Evolutionary conservation across 257 asterid genomes (phyloP).

Genomic region (Ilex aquifolium): DNA sequence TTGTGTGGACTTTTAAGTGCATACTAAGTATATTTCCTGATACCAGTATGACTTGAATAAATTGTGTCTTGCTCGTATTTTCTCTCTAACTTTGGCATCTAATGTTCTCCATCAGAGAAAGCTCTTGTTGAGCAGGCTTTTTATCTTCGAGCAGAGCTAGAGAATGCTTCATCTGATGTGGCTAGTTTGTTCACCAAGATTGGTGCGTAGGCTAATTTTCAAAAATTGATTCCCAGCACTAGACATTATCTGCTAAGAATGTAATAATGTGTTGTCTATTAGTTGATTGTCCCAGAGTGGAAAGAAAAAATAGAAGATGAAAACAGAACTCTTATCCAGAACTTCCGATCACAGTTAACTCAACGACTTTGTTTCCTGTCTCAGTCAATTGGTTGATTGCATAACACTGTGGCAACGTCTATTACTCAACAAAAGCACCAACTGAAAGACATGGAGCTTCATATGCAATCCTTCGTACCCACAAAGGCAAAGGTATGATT

Average conservation of each 20-base stretch:
- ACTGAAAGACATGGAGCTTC: slow-evolving; percentile 88
- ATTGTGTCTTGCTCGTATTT: background rate
- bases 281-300: slow-evolving; percentile 52
- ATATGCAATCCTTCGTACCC: slow-evolving; percentile 88
- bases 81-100: slow-evolving; percentile 11
- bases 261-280: slow-evolving; percentile 11
- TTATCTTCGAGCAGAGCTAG: slow-evolving; percentile 89
- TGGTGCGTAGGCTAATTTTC: slow-evolving; percentile 47
- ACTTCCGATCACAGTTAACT: slow-evolving; percentile 75
- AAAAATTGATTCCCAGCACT: slow-evolving; percentile 1
- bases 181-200: slow-evolving; percentile 83
- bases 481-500: slow-evolving; percentile 69
- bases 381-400: too few species aligned
- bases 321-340: slow-evolving; percentile 70
- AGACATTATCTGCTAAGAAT: background rate
- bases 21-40: too few species aligned
- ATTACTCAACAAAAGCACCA: slow-evolving; percentile 86
- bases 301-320: slow-evolving; percentile 90
- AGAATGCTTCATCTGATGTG: slow-evolving; percentile 83
- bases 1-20: too few species aligned
- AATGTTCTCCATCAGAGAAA: slow-evolving; percentile 55
- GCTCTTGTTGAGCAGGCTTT: slow-evolving; percentile 81
- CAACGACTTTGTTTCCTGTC: too few species aligned
- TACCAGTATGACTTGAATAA: too few species aligned
- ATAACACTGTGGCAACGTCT: slow-evolving; percentile 76